Conservation (phyloP, 2,329 filamentous ascomycete genomes). For the Tolypocladium tropicale region DNA sequence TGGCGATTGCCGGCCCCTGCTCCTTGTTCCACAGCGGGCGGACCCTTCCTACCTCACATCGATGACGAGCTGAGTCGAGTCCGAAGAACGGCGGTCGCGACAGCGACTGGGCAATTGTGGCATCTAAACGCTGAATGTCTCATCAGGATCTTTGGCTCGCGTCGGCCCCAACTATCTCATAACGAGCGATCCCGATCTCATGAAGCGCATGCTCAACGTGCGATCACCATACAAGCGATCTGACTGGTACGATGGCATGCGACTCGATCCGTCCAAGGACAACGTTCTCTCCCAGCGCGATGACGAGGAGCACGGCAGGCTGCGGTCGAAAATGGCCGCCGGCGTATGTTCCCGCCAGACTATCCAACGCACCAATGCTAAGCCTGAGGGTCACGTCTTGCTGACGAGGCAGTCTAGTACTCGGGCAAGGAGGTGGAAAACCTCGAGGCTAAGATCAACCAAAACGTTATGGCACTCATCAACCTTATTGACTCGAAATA, state of each 20-base stretch:
- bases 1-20: neutral
- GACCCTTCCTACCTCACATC: neutral
- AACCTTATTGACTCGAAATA: slow-evolving; percentile 7
- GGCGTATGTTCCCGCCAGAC: slow-evolving; percentile 27
- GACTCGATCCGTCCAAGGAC: slow-evolving; percentile 38
- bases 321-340: slow-evolving; percentile 37
- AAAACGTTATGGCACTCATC: slow-evolving; percentile 5
- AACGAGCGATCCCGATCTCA: slow-evolving; percentile 32
- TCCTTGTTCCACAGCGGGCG: neutral
- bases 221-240: slow-evolving; percentile 23
- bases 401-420: no score
- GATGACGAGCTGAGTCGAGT: no score
- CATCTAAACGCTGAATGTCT: neutral
- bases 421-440: slow-evolving; percentile 38
- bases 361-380: no score
- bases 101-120: neutral
- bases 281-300: slow-evolving; percentile 40
- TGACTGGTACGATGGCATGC: slow-evolving; percentile 36
- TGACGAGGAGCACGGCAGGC: slow-evolving; percentile 28
- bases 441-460: slow-evolving; percentile 28
- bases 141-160: slow-evolving; percentile 16
- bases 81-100: neutral
- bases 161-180: slow-evolving; percentile 33
- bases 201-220: slow-evolving; percentile 28
- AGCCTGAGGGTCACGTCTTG: no score